These are phyloP conservation scores for Solanum boliviense DNA, from an alignment of 257 asterid species.

Conservation along the genomic window DNA sequence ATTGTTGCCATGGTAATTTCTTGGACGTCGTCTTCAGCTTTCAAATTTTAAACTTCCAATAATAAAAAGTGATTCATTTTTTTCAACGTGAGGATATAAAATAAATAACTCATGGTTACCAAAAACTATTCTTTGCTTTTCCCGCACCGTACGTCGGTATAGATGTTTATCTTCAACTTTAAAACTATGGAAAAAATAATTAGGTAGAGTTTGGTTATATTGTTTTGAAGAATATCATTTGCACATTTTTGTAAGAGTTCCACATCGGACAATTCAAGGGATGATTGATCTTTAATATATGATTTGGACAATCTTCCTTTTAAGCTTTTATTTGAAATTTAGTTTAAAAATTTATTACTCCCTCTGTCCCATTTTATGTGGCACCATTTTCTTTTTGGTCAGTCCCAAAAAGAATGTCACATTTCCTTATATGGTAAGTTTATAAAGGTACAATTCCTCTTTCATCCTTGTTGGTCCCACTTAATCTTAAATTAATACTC, in stretches of 20 bases:
- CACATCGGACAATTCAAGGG: background rate
- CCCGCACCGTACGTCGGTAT: background rate
- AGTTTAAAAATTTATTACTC: background rate
- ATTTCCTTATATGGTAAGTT: no score
- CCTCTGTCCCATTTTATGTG: no score
- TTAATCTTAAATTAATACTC: no score
- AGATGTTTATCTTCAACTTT: background rate
- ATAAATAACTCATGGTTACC: background rate
- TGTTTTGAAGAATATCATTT: background rate
- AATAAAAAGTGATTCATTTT: background rate
- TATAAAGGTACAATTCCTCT: no score
- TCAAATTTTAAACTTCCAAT: background rate
- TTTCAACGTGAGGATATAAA: background rate
- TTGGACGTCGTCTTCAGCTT: background rate
- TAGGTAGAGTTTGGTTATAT: background rate
- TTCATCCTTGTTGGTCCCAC: no score
- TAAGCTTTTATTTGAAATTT: background rate
- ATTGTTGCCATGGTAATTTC: background rate
- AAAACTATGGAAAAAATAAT: background rate
- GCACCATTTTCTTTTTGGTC: no score
- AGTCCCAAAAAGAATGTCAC: no score
- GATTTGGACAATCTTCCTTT: background rate
- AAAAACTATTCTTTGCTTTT: background rate
- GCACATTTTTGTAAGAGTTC: background rate
- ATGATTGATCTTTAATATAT: background rate